These are phyloP conservation scores for Anisodus tanguticus DNA, from an alignment of 257 asterid species.

Conservation along the genomic window DNA sequence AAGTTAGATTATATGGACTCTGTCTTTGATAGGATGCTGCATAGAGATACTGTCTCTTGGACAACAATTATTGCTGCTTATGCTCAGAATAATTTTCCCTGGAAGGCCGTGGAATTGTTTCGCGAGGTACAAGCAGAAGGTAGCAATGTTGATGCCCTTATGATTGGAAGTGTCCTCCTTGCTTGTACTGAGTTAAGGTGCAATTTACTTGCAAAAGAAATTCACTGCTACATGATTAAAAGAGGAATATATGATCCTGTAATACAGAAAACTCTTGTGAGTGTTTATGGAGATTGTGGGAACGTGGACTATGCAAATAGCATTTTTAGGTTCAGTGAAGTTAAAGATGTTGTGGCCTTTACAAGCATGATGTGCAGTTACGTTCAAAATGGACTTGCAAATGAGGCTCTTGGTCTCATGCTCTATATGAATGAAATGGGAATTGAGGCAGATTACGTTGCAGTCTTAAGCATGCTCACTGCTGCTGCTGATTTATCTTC, in stretches of 20 bases:
- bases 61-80: conserved; percentile 71
- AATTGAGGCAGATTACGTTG: conserved; percentile 64
- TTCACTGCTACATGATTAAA: conserved; percentile 62
- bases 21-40: conserved; percentile 55
- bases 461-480: conserved; percentile 59
- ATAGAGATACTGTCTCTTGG: conserved; percentile 72
- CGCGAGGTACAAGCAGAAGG: conserved; percentile 45
- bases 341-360: conserved; percentile 68
- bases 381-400: conserved; percentile 62
- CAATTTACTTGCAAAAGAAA: conserved; percentile 55
- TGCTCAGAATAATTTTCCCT: conserved; percentile 55
- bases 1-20: conserved; percentile 57
- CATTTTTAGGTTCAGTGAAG: conserved; percentile 47
- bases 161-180: conserved; percentile 72
- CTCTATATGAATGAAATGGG: conserved; percentile 53
- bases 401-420: conserved; percentile 69
- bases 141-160: conserved; percentile 52
- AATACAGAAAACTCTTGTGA: conserved; percentile 57
- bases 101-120: conserved; percentile 57
- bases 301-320: conserved; percentile 54
- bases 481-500: conserved; percentile 68
- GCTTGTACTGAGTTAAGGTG: conserved; percentile 67
- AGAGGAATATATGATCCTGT: conserved; percentile 52
- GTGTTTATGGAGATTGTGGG: conserved; percentile 73
- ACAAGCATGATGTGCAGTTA: conserved; percentile 80